Evolutionary conservation across 2,329 filamentous ascomycete genomes (phyloP), one percentile per base, ranked within the genome.

Genomic region (Talaromyces verruculosus): DNA sequence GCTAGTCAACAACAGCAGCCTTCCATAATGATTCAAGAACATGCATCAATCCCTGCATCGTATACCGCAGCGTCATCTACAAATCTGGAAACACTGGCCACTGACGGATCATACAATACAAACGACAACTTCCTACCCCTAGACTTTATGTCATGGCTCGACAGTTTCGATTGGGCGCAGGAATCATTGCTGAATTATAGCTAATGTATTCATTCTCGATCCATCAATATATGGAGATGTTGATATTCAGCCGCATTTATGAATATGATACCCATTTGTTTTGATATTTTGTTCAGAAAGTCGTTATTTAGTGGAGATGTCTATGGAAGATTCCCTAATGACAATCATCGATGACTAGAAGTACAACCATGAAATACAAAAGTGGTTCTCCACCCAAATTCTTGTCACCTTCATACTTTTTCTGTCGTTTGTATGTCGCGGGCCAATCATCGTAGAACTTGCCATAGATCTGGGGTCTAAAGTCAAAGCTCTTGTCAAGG

Each of bases 91-190:
- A 11, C 8, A 15, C 22, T 47, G 1, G 43, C 33, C 10, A 47
- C 35, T 13, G n/a, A 30, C 19, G 61, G 22, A n/a, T 25, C n/a
- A 10, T 47, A 58, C 13, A n/a, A 25, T 19, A 15, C 51, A 28
- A 30, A 64, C 15, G 62, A 64, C 39, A 43, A 33, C 8, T 35
- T 64, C 39, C 39, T 58, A n/a, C 33, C 62, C 28, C 13, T 65
- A 10, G 67, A 69, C 10, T 68, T 69, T 6, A 69, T 69, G 67
- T 58, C 64, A 1, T 67, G 67, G 55, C 37, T 69, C 11, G 68
- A 69, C 33, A 69, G 61, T 43, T 68, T 69, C 11, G 68, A 69
- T 30, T 69, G 68, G 68, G 68, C 68, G 19, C 67, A 67, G 63
- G 68, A 69, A 59, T 64, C 65, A 13, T 47, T 66, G 19, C 30